A percentile compares a stretch with the other conserved stretches of the same genome.
These are phyloP conservation scores for Emmonsiellopsis sp. DNA, from an alignment of 2,329 filamentous ascomycete genomes.

Conservation along the genomic window DNA sequence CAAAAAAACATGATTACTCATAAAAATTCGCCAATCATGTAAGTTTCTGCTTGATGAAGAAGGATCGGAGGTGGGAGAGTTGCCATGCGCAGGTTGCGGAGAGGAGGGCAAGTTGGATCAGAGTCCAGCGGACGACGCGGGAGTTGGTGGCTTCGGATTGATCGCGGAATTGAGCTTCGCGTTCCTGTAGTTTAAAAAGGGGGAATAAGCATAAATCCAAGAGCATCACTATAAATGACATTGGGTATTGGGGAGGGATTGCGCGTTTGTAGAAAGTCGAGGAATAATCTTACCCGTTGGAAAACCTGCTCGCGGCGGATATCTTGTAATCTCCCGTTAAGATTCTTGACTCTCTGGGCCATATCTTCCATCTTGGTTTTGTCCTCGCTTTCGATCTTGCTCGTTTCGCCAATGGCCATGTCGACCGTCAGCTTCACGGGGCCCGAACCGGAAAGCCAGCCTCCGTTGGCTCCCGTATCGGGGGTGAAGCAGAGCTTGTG, in stretches of 20 bases:
- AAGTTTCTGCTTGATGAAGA: slow-evolving; percentile 99
- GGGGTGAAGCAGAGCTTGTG: slow-evolving; percentile 94
- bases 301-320: slow-evolving; percentile 93
- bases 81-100: slow-evolving; percentile 93
- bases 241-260: not conserved
- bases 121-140: slow-evolving; percentile 85
- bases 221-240: no score
- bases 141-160: slow-evolving; percentile 90
- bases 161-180: slow-evolving; percentile 95
- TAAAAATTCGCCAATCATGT: slow-evolving; percentile 45
- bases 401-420: slow-evolving; percentile 88
- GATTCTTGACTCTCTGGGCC: slow-evolving; percentile 75
- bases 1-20: not conserved
- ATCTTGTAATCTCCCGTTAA: slow-evolving; percentile 79
- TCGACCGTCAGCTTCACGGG: slow-evolving; percentile 80
- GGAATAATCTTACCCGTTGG: slow-evolving; percentile 59
- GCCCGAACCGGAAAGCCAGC: slow-evolving; percentile 67
- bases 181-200: slow-evolving; percentile 59
- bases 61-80: slow-evolving; percentile 84
- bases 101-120: slow-evolving; percentile 79
- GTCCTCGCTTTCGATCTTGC: slow-evolving; percentile 84
- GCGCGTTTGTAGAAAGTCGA: not conserved
- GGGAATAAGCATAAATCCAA: not conserved
- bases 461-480: slow-evolving; percentile 56
- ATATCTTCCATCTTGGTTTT: slow-evolving; percentile 90